Conservation (phyloP, 345 rosid genomes). For the Trapa incisa region DNA sequence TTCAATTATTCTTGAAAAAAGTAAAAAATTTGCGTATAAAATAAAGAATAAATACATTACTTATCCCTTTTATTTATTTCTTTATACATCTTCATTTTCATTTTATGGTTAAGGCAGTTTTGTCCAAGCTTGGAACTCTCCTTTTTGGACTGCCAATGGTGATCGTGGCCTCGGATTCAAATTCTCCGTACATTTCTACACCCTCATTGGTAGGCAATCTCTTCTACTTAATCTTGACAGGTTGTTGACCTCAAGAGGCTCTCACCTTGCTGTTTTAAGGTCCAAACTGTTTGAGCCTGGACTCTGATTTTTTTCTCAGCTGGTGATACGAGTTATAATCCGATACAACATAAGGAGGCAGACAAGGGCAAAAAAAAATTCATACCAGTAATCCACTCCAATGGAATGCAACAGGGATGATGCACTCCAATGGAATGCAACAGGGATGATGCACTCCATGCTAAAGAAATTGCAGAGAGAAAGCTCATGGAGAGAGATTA, state of each 20-base stretch:
- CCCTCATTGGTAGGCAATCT: conserved; percentile 2
- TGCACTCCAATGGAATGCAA: conserved; percentile 91
- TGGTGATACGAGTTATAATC: background rate
- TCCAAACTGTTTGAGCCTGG: background rate
- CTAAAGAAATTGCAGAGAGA: conserved; percentile 78
- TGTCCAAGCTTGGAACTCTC: background rate
- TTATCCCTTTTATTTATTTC: background rate
- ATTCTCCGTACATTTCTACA: conserved; percentile 5
- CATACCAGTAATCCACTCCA: conserved; percentile 2
- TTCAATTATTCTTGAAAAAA: no score
- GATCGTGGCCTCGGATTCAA: conserved; percentile 12
- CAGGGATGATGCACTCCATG: conserved; percentile 76
- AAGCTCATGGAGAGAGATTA: conserved; percentile 60
- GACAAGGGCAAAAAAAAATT: conserved; percentile 8
- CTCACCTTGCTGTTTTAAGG: background rate
- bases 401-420: conserved; percentile 97
- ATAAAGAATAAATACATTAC: conserved; percentile 1
- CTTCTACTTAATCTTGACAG: background rate
- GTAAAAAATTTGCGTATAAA: no score
- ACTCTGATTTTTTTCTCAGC: background rate
- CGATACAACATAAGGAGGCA: conserved; percentile 1
- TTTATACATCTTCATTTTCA: background rate
- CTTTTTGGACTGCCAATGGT: background rate
- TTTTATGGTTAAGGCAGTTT: background rate
- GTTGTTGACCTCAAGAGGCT: background rate